A percentile compares a stretch with the other conserved stretches of the same genome.
phyloP scores from a whole-genome alignment of 164 flowering plant genomes.

The Nelumbo lutea region DNA sequence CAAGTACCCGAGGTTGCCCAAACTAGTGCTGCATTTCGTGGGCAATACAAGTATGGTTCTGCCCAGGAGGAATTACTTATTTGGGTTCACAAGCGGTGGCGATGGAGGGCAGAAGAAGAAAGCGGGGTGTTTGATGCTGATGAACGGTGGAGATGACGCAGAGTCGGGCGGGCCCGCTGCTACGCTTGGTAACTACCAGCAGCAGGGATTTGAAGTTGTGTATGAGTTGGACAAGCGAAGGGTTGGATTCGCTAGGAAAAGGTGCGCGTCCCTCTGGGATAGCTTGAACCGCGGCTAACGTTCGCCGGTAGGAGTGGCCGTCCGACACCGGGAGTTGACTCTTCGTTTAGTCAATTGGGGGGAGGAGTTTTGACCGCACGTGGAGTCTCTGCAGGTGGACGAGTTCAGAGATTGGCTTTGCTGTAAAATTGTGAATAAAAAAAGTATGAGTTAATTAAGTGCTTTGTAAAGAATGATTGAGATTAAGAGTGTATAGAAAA shows the following conservation, averaged over 20 bases:
- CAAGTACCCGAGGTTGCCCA: conserved; percentile 33
- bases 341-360: too few relatives aligned
- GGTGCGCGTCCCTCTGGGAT: conserved; percentile 77
- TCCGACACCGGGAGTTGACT: too few relatives aligned
- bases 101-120: conserved; percentile 32
- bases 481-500: too few relatives aligned
- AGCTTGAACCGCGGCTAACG: conserved; percentile 26
- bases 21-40: conserved; percentile 50
- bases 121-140: conserved; percentile 82
- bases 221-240: conserved; percentile 65
- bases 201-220: conserved; percentile 94
- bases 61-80: conserved; percentile 71
- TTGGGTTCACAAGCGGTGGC: conserved; percentile 48
- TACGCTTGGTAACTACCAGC: conserved; percentile 81
- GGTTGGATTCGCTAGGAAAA: conserved; percentile 71
- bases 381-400: too few relatives aligned
- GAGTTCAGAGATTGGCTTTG: too few relatives aligned
- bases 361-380: too few relatives aligned
- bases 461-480: too few relatives aligned
- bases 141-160: conserved; percentile 74
- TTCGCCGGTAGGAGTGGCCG: too few relatives aligned
- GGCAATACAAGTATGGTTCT: conserved; percentile 70
- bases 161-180: conserved; percentile 74
- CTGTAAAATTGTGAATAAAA: too few relatives aligned
- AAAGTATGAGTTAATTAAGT: too few relatives aligned